phyloP scores from a whole-genome alignment of 1,139 yeast species.

The Spathaspora jeffriesii region DNA sequence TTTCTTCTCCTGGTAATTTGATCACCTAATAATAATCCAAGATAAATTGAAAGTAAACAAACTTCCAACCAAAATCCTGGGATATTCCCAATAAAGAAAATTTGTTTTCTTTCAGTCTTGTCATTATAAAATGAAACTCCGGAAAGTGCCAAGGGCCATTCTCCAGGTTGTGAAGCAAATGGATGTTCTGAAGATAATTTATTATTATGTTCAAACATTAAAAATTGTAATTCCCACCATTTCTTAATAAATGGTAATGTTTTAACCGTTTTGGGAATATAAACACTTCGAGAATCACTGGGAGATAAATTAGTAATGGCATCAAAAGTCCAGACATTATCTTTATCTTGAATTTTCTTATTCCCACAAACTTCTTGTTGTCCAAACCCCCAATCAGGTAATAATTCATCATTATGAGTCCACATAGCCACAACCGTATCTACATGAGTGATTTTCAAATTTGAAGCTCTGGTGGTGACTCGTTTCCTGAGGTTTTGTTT shows the following conservation, averaged over 20 bases:
- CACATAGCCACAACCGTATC: conserved; percentile 89
- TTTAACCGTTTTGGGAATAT: conserved; percentile 58
- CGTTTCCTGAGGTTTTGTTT: conserved; percentile 69
- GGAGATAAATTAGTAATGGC: no score
- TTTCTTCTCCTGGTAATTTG: conserved; percentile 78
- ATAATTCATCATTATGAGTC: conserved; percentile 65
- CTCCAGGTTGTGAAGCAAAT: conserved; percentile 88
- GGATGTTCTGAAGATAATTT: conserved; percentile 89
- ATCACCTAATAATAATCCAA: conserved; percentile 69
- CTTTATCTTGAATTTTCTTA: conserved; percentile 76
- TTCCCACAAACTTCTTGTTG: conserved; percentile 95
- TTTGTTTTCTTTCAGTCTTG: conserved; percentile 62
- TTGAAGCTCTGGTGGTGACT: conserved; percentile 84
- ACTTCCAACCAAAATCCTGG: conserved; percentile 93
- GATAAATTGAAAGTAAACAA: conserved; percentile 62
- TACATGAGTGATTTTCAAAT: conserved; percentile 66
- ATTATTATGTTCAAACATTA: conserved; percentile 94
- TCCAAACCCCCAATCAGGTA: conserved; percentile 98
- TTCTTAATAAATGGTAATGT: conserved; percentile 74
- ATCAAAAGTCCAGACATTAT: conserved; percentile 99
- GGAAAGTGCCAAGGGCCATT: conserved; percentile 93
- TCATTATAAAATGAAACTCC: conserved; percentile 99
- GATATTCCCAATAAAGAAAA: conserved; percentile 87
- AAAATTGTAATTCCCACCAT: conserved; percentile 85
- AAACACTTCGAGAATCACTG: no score